phyloP scores from a whole-genome alignment of 2,329 filamentous ascomycete species.

The Xylariaceae sp. region DNA sequence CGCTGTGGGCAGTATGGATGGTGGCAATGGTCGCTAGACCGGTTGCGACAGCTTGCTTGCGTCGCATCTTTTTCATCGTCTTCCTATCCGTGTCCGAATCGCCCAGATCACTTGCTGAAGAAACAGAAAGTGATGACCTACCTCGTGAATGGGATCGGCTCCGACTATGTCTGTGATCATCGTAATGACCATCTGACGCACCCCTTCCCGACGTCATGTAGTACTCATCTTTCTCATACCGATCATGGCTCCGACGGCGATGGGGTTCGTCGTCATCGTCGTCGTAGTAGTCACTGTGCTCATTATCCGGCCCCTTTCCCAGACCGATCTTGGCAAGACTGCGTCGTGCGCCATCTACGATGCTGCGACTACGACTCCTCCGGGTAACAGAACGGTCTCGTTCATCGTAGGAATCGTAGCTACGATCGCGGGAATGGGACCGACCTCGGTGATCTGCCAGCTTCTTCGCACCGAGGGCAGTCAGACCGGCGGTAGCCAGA shows the following conservation, averaged over 20 bases:
- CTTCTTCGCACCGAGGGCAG: constrained; percentile 59
- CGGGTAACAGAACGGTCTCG: constrained; percentile 38
- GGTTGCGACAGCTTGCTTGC: constrained; percentile 56
- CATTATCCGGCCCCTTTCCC: constrained; percentile 44
- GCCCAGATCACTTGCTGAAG: constrained; percentile 48
- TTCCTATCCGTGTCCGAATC: constrained; percentile 55
- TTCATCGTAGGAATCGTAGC: constrained; percentile 43
- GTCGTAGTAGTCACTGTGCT: constrained; percentile 42
- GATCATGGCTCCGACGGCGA: constrained; percentile 35
- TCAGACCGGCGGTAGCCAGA: constrained; percentile 57
- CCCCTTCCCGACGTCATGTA: constrained; percentile 35
- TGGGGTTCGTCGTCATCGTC: constrained; percentile 36
- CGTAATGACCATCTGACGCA: constrained; percentile 35
- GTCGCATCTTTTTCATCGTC: constrained; percentile 52
- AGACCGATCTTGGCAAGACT: constrained; percentile 58
- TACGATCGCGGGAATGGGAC: constrained; percentile 52
- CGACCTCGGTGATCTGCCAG: constrained; percentile 43
- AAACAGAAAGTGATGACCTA: constrained; percentile 42
- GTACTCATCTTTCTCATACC: constrained; percentile 30
- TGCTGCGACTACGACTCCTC: constrained; percentile 57
- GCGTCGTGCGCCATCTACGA: constrained; percentile 58
- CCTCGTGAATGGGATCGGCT: constrained; percentile 39
- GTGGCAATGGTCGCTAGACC: constrained; percentile 54
- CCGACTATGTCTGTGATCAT: constrained; percentile 39
- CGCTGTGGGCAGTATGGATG: constrained; percentile 54